Evolutionary conservation across 345 rosid genomes (phyloP), one percentile per base, ranked within the genome.

Genomic region (Citrus inodora): DNA sequence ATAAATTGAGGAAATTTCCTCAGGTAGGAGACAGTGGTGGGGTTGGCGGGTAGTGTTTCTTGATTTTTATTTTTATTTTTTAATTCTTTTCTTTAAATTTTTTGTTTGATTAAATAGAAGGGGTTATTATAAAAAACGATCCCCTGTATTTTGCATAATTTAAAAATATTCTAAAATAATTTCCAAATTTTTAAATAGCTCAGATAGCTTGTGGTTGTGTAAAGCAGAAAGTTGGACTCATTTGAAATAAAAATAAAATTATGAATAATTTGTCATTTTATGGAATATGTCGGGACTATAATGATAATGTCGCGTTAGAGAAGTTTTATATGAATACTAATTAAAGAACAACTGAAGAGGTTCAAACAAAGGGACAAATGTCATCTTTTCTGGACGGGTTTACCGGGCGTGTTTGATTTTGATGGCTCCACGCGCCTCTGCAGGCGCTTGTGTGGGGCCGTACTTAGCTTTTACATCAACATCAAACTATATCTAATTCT

Each of bases 1-100:
- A 37, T 69, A 40, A 55, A 10, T 17, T 11, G 76, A 53, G 78
- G 84, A 84, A 84, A 73, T 73, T 84, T 84, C 84, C 74, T 73
- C 24, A 32, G 74, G 82, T 21, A 70, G 71, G 19, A 35, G 71
- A 79, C 79, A 78, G 9, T 10, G 82, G 75, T 76, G 83, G 78
- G 71, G 83, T n/a, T 81, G 85, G 80, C 81, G 68, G 82, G 71
- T 74, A 65, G 42, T 68, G 73, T 65, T 33, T 65, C 33, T 62
- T 61, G 6, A 9, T 59, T 22, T 77, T 28, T 6, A 32, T 22
- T 22, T 48, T 9, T 33, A 8, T 11, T 53, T 73, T 58, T 10
- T 19, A 56, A 9, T 55, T 30, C 3, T 16, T 53, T 14, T 10
- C 2, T 33, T 1, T 35, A 14, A 19, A 17, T 17, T 53, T 16